phyloP scores from a whole-genome alignment of 2,329 filamentous ascomycete species.

The Trichoderma sp. region DNA sequence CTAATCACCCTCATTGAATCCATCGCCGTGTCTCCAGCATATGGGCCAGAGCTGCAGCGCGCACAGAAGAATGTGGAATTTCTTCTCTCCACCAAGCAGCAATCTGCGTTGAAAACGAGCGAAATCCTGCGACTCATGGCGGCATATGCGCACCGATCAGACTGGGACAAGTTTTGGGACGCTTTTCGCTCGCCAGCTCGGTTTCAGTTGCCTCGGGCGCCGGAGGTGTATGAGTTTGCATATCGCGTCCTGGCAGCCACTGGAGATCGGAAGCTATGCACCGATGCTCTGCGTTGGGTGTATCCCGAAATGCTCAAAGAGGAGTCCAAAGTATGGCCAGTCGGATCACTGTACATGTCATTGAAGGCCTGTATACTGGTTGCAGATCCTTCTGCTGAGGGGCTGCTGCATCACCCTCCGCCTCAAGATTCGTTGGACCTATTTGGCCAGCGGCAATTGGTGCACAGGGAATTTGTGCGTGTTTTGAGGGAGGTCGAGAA shows the following conservation, averaged over 20 bases:
- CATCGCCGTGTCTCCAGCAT: constrained; percentile 33
- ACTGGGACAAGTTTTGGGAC: constrained; percentile 60
- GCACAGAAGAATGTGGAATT: constrained; percentile 45
- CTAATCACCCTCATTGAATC: constrained; percentile 47
- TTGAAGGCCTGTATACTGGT: constrained; percentile 54
- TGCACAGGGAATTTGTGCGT: constrained; percentile 34
- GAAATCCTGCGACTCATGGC: constrained; percentile 43
- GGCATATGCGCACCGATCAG: constrained; percentile 43
- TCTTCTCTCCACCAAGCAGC: constrained; percentile 38
- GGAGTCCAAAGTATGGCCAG: constrained; percentile 44
- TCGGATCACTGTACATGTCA: constrained; percentile 43
- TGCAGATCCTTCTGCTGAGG: constrained; percentile 50
- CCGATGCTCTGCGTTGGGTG: constrained; percentile 48
- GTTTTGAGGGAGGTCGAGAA: constrained; percentile 33
- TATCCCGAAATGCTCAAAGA: constrained; percentile 60
- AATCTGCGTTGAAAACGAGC: constrained; percentile 38
- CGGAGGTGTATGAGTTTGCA: constrained; percentile 53
- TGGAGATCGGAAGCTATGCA: constrained; percentile 42
- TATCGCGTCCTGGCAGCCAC: constrained; percentile 49
- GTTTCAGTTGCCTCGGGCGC: constrained; percentile 46
- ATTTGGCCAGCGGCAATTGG: constrained; percentile 25
- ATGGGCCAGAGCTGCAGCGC: constrained; percentile 34
- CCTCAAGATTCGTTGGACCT: neutral
- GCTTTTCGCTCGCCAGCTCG: constrained; percentile 55
- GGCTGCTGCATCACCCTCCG: constrained; percentile 26